Base-by-base conservation (phyloP, 805 yeast genomes). In the Starmerella etchellsii region DNA sequence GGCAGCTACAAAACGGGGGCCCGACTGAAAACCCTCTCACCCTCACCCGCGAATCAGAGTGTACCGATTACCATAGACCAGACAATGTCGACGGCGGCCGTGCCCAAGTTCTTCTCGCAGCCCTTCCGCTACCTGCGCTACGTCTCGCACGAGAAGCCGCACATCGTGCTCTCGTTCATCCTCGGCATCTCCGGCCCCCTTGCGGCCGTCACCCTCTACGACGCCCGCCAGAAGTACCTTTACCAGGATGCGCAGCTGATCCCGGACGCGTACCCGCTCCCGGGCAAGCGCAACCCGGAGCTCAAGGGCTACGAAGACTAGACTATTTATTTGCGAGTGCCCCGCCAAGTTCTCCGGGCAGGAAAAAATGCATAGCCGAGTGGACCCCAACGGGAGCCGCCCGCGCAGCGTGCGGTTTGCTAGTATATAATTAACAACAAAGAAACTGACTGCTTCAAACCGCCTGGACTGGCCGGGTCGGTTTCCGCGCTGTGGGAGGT, bases 141-240 rank as follows among this genome's bases (percentile, higher is more conserved):
- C 63, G 77, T 76, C 52, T 81, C 87, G 20, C 79, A 80, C 63
- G 73, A 72, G 50, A 74, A 75, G 57, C 93, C 93, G 31, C 83
- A 80, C 61, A 65, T 79, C 48, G 76, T 80, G 57, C 75, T 69
- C 55, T 67, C 84, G 23, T 69, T 74, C 18, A 66, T 67, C 28
- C 66, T 81, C 54, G 93, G 85, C 7, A 56, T 73, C 31, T 57
- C 77, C 37, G 84, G 81, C 4, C 88, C 91, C 11, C 60, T 74
- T 4, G 70, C 79, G 41, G 66, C 80, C 28, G 54, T 73, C 41
- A 65, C 68, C 24, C 69, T 70, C 39, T 69, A 84, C 33, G 84
- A 85, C 24, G 53, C 79, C 36, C 76, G 93, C 69, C 74, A 80
- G 62, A 74, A 69, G 58, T 76, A 65, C 57, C 61, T 76, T 46